These are phyloP conservation scores for Leishmania gerbilli DNA, from an alignment of 208 protist genomes.

Conservation along the genomic window DNA sequence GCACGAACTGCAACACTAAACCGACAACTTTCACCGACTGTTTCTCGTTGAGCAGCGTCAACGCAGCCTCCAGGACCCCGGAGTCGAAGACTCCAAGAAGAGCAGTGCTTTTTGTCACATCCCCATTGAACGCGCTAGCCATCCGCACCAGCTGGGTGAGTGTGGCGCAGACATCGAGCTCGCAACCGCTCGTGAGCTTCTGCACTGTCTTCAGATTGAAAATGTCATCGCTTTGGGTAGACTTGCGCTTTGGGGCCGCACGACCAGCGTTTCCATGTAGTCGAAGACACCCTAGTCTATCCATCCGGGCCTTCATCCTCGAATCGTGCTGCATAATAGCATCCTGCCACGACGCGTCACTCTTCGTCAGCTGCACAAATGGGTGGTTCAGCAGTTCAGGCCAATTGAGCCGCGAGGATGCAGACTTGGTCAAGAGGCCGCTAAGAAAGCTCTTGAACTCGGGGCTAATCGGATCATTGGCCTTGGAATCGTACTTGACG, in stretches of 20 bases:
- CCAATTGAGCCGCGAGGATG: conserved; percentile 92
- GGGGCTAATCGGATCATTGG: conserved; percentile 82
- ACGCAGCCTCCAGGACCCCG: conserved; percentile 26
- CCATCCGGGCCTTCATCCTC: conserved; percentile 82
- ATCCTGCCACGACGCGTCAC: conserved; percentile 68
- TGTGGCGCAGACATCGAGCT: conserved; percentile 18
- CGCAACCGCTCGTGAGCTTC: conserved; percentile 6
- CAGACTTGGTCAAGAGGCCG: conserved; percentile 94
- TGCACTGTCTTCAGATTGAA: conserved; percentile 37
- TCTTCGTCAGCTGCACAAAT: conserved; percentile 81
- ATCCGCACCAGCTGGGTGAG: conserved; percentile 25
- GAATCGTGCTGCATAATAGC: conserved; percentile 72
- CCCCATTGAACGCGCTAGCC: conserved; percentile 10
- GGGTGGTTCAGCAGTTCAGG: conserved; percentile 87
- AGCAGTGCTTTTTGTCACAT: conserved; percentile 16
- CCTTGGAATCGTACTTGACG: conserved; percentile 68
- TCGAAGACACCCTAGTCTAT: conserved; percentile 67
- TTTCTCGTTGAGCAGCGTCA: conserved; percentile 45
- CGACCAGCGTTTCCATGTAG: conserved; percentile 21
- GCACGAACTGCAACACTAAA: conserved; percentile 52
- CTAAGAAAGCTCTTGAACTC: conserved; percentile 93
- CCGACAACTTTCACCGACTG: conserved; percentile 35
- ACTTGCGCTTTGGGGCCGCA: conserved; percentile 27
- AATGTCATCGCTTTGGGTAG: conserved; percentile 35
- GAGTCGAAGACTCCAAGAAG: conserved; percentile 32